phyloP scores from a whole-genome alignment of 805 yeast genomes.

The Teunomyces stri region DNA sequence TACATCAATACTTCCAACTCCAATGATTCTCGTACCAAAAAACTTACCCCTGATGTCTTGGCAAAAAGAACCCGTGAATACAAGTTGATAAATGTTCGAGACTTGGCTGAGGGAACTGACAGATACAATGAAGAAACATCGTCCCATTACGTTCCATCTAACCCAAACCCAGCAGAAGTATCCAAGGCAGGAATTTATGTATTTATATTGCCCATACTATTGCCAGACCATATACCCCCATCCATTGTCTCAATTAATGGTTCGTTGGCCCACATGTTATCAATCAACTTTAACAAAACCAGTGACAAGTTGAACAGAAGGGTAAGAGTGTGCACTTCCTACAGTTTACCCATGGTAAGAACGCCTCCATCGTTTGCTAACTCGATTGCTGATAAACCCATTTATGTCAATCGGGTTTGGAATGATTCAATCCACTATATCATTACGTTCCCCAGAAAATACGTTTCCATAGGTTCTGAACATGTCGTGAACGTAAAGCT shows the following conservation, averaged over 20 bases:
- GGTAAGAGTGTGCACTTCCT: constrained; percentile 28
- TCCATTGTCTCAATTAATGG: constrained; percentile 53
- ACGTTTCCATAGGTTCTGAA: constrained; percentile 60
- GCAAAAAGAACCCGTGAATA: constrained; percentile 39
- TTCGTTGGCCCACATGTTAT: constrained; percentile 41
- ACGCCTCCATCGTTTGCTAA: constrained; percentile 58
- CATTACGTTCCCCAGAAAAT: constrained; percentile 68
- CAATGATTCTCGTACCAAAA: constrained; percentile 41
- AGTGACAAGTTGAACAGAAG: constrained; percentile 35
- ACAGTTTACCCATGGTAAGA: constrained; percentile 48
- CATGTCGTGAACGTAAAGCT: constrained; percentile 62
- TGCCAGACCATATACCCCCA: constrained; percentile 65
- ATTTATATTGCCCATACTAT: constrained; percentile 59
- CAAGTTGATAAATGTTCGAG: constrained; percentile 14
- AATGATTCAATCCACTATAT: constrained; percentile 68
- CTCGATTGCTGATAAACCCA: constrained; percentile 64
- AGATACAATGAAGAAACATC: background rate
- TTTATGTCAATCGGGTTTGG: constrained; percentile 76
- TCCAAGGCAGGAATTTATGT: constrained; percentile 68
- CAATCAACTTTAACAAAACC: constrained; percentile 39
- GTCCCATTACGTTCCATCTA: background rate
- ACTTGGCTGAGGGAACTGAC: constrained; percentile 9
- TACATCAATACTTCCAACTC: constrained; percentile 41
- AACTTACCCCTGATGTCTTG: constrained; percentile 43
- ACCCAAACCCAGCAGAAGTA: constrained; percentile 7